Evolutionary conservation across 306 rosid genomes (phyloP), one percentile per base, ranked within the genome.

Genomic region (Begonia loranthoides): DNA sequence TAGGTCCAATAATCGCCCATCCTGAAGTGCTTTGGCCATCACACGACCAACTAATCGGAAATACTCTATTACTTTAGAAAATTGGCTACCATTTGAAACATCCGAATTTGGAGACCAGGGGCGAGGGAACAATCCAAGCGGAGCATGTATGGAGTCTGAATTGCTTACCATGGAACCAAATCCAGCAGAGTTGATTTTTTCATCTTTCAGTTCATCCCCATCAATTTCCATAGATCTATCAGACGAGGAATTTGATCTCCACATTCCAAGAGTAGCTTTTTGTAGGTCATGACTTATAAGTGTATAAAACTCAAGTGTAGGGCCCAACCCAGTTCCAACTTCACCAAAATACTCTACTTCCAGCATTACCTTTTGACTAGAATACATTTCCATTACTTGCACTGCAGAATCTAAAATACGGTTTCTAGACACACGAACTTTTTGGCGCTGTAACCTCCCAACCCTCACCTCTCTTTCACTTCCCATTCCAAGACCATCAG

Each of bases 281-380:
- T 92, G 99, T n/a, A 92, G 61, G 58, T 92, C 99, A 17, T 83
- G 93, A 71, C 99, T 92, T 67, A 92, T 60, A 63, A 92, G 96
- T 40, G 99, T 92, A 60, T 92, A 92, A 52, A 92, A 92, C 75
- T 92, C 99, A 54, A 92, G 96, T 17, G 99, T 92, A 49, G 99
- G 99, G 63, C 99, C 99, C 70, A 92, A 68, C 50, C 99, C 99
- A 66, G 99, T 92, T 54, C 99, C 99, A 66, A 86, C 99, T 73
- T 92, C 99, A 63, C 99, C 99, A 73, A 92, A 92, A 72, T 92
- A 92, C 71, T 92, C 99, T 48, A 92, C 99, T 79, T 92, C 99
- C 66, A 92, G 94, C 51, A 92, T 94, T 51, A 94, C 95, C 73
- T 92, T 92, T 55, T 92, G 99, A 78, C 94, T 92, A 22, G 96